phyloP scores from a whole-genome alignment of 352 stramenopile genomes.

The Labyrinthula sp. region DNA sequence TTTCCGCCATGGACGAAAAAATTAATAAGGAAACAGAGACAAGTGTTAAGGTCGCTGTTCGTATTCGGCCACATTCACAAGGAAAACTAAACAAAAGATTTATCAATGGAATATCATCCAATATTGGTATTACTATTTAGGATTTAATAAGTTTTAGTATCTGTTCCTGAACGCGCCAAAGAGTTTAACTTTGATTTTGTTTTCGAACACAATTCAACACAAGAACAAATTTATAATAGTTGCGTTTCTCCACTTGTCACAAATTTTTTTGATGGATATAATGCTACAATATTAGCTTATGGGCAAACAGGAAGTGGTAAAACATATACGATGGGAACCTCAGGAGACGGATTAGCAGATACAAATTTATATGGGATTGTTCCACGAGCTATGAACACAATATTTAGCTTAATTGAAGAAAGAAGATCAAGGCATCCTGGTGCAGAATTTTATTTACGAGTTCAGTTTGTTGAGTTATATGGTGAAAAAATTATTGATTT shows the following conservation, averaged over 20 bases:
- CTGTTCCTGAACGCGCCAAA: constrained; percentile 26
- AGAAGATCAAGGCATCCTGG: constrained; percentile 15
- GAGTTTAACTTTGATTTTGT: constrained; percentile 34
- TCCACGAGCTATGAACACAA: constrained; percentile 30
- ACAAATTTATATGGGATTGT: constrained; percentile 30
- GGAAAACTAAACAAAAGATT: constrained; percentile 26
- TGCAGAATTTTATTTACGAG: constrained; percentile 30
- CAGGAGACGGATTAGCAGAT: constrained; percentile 14
- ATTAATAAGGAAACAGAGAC: constrained; percentile 11
- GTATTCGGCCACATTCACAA: constrained; percentile 18
- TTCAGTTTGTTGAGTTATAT: constrained; percentile 34
- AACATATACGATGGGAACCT: constrained; percentile 33
- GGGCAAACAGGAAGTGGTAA: constrained; percentile 33
- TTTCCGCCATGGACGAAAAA: too few species aligned
- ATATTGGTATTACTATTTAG: constrained; percentile 9
- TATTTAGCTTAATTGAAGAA: constrained; percentile 29
- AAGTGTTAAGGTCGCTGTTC: constrained; percentile 17
- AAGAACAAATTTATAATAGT: constrained; percentile 27
- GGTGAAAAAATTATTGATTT: constrained; percentile 32
- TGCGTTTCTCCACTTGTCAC: constrained; percentile 26
- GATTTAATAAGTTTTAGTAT: too few species aligned
- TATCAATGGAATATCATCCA: constrained; percentile 14
- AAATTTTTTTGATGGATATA: constrained; percentile 32
- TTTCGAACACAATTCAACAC: constrained; percentile 29
- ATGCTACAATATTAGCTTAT: constrained; percentile 33